phyloP scores from a whole-genome alignment of 192 early-diverging fungal genomes.

The Linnemannia schmuckeri region DNA sequence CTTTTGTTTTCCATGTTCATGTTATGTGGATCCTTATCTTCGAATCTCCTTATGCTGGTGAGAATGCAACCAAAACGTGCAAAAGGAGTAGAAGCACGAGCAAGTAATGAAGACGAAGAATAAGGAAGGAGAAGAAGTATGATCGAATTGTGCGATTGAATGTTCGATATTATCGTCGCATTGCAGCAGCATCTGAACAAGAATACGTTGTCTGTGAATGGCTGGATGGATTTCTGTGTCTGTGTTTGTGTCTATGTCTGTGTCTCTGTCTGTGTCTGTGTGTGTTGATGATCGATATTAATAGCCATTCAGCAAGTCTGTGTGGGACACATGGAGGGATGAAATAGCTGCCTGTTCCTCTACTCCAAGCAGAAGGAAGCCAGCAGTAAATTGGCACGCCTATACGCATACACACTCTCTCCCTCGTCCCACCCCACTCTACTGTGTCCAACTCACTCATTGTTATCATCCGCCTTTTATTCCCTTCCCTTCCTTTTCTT shows the following conservation, averaged over 20 bases:
- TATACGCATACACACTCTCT: too few species aligned
- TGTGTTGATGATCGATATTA: background rate
- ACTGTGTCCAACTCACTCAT: background rate
- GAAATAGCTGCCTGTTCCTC: background rate
- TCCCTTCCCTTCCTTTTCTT: too few species aligned
- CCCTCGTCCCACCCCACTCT: background rate
- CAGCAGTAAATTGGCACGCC: too few species aligned
- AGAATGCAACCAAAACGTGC: background rate
- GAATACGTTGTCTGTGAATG: too few species aligned
- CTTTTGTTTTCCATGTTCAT: background rate
- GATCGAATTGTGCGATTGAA: too few species aligned
- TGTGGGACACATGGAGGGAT: background rate
- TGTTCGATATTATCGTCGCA: background rate
- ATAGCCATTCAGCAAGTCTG: background rate
- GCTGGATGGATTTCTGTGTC: too few species aligned
- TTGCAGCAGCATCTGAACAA: too few species aligned
- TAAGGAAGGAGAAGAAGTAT: background rate
- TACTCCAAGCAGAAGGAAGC: too few species aligned
- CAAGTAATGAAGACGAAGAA: too few species aligned
- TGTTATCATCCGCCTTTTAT: too few species aligned
- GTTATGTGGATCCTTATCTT: background rate
- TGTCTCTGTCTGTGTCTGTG: background rate
- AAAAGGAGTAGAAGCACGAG: background rate
- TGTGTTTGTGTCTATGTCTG: too few species aligned
- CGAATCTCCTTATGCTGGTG: background rate